A percentile compares a stretch with the other conserved stretches of the same genome.
These are phyloP conservation scores for Detonula confervacea DNA, from an alignment of 352 stramenopile species.

Conservation along the genomic window DNA sequence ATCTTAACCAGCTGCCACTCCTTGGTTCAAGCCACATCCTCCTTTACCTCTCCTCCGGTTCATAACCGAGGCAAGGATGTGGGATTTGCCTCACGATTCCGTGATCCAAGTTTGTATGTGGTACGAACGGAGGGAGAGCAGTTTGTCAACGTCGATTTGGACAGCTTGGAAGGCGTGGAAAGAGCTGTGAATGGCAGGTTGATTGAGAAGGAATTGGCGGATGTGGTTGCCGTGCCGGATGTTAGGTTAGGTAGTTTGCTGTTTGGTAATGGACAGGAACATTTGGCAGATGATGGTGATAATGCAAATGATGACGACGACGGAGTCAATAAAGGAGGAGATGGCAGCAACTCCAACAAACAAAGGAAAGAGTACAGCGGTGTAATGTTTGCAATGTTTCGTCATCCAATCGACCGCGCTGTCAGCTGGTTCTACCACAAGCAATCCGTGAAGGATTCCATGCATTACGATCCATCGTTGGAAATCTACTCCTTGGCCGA, in stretches of 20 bases:
- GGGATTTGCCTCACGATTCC: conserved; percentile 33
- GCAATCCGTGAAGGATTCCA: conserved; percentile 24
- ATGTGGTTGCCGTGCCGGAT: conserved; percentile 37
- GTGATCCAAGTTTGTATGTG: conserved; percentile 41
- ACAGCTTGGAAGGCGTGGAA: conserved; percentile 31
- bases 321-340: background rate
- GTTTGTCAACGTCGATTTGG: conserved; percentile 44
- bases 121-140: conserved; percentile 20
- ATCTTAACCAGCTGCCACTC: conserved; percentile 32
- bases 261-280: conserved; percentile 20
- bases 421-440: conserved; percentile 52
- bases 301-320: too few species aligned
- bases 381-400: conserved; percentile 44
- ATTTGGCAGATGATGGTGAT: background rate
- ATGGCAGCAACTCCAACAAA: background rate
- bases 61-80: conserved; percentile 23
- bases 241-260: conserved; percentile 40
- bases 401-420: conserved; percentile 52
- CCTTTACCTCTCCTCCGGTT: conserved; percentile 26
- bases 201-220: conserved; percentile 27
- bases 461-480: conserved; percentile 46
- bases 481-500: conserved; percentile 47
- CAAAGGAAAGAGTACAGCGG: conserved; percentile 32
- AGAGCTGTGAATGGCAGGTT: conserved; percentile 25
- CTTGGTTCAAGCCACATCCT: conserved; percentile 36